Evolutionary conservation across 202 grass and related monocot species (phyloP).

Genomic region (Zoysia matrella): DNA sequence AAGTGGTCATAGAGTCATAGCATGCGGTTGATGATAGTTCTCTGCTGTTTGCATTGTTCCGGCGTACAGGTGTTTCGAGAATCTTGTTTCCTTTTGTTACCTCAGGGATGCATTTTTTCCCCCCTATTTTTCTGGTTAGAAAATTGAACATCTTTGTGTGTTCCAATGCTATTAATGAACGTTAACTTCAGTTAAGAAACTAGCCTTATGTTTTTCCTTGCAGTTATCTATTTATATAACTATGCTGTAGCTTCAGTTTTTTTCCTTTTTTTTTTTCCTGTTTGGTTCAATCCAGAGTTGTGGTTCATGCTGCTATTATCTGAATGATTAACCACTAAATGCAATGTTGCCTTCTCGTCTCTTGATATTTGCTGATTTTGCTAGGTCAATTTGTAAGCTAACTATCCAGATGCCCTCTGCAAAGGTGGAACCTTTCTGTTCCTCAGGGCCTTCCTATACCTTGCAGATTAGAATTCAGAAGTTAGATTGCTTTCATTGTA

Average conservation of each 20-base stretch:
- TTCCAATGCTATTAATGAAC: not conserved
- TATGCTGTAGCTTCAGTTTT: not conserved
- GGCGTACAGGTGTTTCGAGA: not conserved
- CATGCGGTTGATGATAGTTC: not conserved
- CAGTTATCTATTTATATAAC: not conserved
- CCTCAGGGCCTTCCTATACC: not conserved
- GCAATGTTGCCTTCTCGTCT: not conserved
- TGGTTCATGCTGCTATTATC: not conserved
- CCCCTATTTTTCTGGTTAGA: not conserved
- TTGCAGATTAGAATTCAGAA: not conserved
- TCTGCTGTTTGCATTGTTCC: not conserved
- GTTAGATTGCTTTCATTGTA: not conserved
- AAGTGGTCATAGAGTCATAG: not conserved
- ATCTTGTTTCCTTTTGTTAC: not conserved
- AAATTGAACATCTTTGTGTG: not conserved
- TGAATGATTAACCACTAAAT: not conserved
- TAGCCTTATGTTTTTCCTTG: not conserved
- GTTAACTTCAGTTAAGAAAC: not conserved
- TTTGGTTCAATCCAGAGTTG: not conserved
- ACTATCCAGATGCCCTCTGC: too few species aligned
- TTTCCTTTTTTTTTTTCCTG: not conserved
- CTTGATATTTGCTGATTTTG: not conserved
- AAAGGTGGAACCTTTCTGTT: constrained; percentile 3
- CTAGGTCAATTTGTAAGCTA: not conserved
- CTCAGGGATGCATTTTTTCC: not conserved